A percentile compares a stretch with the other conserved stretches of the same genome.
Evolutionary conservation across 202 grass and related monocot genomes (phyloP).

Genomic region (Elaeis oleifera): DNA sequence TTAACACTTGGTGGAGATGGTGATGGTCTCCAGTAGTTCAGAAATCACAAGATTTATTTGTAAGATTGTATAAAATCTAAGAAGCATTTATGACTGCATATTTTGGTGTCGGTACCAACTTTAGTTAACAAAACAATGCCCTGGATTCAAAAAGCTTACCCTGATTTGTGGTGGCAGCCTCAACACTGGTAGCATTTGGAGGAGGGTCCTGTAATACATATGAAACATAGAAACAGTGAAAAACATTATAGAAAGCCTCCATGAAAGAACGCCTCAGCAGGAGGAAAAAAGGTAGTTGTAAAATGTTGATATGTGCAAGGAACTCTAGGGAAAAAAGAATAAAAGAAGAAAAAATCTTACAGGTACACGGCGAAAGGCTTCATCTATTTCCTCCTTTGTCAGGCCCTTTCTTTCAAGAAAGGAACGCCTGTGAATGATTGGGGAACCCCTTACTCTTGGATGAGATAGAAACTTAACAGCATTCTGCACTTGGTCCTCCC

Average conservation of each 20-base stretch:
- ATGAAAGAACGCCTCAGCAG: not conserved
- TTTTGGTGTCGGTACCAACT: too few relatives aligned
- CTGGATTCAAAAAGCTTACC: constrained; percentile 26
- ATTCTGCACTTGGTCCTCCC: constrained; percentile 81
- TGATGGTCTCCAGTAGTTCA: too few relatives aligned
- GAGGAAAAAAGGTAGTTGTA: too few relatives aligned
- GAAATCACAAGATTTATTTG: too few relatives aligned
- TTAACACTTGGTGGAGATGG: too few relatives aligned
- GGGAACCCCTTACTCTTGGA: constrained; percentile 62
- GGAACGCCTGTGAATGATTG: constrained; percentile 53
- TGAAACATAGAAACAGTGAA: not conserved
- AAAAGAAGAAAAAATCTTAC: constrained; percentile 30
- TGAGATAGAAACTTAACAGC: constrained; percentile 78
- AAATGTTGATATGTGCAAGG: too few relatives aligned
- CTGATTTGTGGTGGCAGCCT: constrained; percentile 26
- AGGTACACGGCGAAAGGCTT: constrained; percentile 74
- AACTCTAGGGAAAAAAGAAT: not conserved
- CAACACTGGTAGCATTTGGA: constrained; percentile 33
- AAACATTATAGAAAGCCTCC: not conserved
- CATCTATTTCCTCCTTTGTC: constrained; percentile 72
- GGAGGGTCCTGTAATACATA: constrained; percentile 54
- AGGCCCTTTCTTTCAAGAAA: constrained; percentile 86
- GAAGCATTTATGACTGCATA: too few relatives aligned
- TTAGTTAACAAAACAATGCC: too few relatives aligned
- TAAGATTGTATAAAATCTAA: too few relatives aligned